Evolutionary conservation across 1,139 yeast species (phyloP), one percentile per base, ranked within the genome.

Genomic region (Suhomyces terraborum): DNA sequence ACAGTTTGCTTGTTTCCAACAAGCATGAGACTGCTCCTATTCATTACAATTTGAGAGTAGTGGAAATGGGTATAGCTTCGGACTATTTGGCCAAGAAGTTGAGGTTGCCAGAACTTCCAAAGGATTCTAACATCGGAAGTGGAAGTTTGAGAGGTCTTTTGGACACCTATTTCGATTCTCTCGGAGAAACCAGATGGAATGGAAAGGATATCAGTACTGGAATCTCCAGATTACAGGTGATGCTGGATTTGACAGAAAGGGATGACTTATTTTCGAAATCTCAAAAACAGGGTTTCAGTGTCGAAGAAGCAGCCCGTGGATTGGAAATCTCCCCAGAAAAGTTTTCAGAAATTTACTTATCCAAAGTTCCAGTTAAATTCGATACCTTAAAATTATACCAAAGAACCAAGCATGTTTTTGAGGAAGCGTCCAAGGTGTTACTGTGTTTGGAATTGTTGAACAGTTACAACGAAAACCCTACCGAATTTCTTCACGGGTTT

Each of bases 21-120:
- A 84, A 83, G 56, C 77, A 76, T 45, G 86, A 80, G 54, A 80
- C 89, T 3, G 89, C 85, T 1, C 88, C 89, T 1, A 64, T 72
- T 16, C 80, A 80, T 58, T 84, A 84, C 61, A 84, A 84, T 56
- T 67, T 84, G 54, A 70, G 91, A 36, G 88, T 81, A 4, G 88
- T 82, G 16, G 89, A 83, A 54, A 82, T 80, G 42, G 80, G 83
- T 1, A 64, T 80, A 17, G 85, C 85, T 4, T 80, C 87, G 3
- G 80, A 77, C 40, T 58, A 79, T 9, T 62, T 83, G 49, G 85
- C 84, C 12, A 59, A 67, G 36, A 67, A 67, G 47, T 68, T 72
- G 36, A 72, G 69, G 8, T 61, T 82, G 40, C 53, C 55, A 2
- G 12, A 23, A 9, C 30, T 61, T 79, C 67, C 64, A 1, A 69